Percentiles rank a stretch among this genome's conserved stretches.
These are phyloP conservation scores for Tuber melanosporum DNA, from an alignment of 495 filamentous ascomycete genomes.

Conservation along the genomic window DNA sequence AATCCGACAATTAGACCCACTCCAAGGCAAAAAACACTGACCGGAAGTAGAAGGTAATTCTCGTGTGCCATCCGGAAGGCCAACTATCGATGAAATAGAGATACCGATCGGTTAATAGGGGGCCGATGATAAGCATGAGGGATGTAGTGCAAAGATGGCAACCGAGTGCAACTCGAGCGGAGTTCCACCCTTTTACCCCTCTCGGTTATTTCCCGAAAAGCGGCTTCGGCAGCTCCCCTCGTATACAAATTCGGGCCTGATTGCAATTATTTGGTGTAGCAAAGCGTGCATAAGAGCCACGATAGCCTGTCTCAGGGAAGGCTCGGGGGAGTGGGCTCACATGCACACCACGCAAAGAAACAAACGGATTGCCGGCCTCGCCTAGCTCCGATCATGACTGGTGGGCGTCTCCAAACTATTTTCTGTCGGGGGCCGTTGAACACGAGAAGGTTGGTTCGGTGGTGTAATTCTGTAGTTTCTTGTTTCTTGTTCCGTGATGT, in stretches of 20 bases:
- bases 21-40: neutral
- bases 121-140: neutral
- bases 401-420: neutral
- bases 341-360: neutral
- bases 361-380: neutral
- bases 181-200: neutral
- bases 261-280: neutral
- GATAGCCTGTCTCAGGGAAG: neutral
- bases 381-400: neutral
- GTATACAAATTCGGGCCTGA: neutral
- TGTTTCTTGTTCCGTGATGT: neutral
- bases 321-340: neutral
- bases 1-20: neutral
- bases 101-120: neutral
- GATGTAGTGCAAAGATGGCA: neutral
- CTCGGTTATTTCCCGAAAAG: neutral
- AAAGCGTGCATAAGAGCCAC: neutral
- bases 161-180: neutral
- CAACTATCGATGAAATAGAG: neutral
- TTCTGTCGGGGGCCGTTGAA: neutral
- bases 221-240: neutral
- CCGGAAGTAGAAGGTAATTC: neutral
- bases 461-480: neutral
- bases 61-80: neutral
- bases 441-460: neutral